Conservation (phyloP, 495 filamentous ascomycete genomes). For the Haplographium delicatum region DNA sequence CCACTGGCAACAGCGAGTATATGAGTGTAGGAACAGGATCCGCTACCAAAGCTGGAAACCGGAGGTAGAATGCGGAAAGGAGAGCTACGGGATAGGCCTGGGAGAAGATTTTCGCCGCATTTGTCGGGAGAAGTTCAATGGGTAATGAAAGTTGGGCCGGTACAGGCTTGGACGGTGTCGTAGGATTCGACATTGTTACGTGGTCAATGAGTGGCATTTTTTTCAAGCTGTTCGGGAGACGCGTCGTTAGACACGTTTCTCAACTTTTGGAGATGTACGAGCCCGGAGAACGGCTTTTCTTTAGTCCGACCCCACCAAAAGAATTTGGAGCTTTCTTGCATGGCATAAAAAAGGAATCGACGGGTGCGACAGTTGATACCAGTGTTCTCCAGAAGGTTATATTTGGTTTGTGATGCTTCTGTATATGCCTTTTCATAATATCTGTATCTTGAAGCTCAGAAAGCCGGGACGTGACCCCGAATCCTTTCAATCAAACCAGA, state of each 20-base stretch:
- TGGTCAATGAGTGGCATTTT: slow-evolving; percentile 26
- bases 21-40: slow-evolving; percentile 65
- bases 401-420: too few species aligned
- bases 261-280: neutral
- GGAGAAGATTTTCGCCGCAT: slow-evolving; percentile 21
- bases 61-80: slow-evolving; percentile 50
- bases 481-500: too few species aligned
- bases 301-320: neutral
- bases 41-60: slow-evolving; percentile 62
- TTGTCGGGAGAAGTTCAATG: slow-evolving; percentile 25
- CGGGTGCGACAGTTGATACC: too few species aligned
- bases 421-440: too few species aligned
- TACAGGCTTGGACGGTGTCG: neutral
- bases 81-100: slow-evolving; percentile 64
- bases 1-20: slow-evolving; percentile 54
- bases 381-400: too few species aligned
- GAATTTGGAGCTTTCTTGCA: too few species aligned
- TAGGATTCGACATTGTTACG: slow-evolving; percentile 23
- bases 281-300: neutral
- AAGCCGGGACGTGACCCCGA: too few species aligned
- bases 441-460: too few species aligned
- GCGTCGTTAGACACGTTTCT: slow-evolving; percentile 3
- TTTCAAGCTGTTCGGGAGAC: neutral
- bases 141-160: slow-evolving; percentile 15
- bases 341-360: too few species aligned